Evolutionary conservation across 2,329 filamentous ascomycete genomes (phyloP).

Genomic region (Fusarium brevicatenulatum): DNA sequence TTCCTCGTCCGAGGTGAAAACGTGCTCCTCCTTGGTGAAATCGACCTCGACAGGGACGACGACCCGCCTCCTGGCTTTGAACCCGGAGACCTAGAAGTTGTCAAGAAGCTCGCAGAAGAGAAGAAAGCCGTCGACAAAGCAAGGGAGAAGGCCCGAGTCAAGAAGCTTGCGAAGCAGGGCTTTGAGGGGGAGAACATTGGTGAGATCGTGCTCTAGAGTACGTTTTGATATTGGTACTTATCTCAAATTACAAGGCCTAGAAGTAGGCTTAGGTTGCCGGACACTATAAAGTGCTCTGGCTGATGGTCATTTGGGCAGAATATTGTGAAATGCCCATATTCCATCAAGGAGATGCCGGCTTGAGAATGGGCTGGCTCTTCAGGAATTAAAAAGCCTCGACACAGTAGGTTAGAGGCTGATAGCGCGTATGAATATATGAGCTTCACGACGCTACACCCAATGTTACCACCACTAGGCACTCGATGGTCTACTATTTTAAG

Average conservation of each 20-base stretch:
- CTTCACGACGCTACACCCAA: constrained; percentile 3
- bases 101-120: constrained; percentile 78
- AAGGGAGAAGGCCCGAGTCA: constrained; percentile 76
- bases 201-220: constrained; percentile 71
- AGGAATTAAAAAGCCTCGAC: constrained; percentile 10
- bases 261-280: not conserved
- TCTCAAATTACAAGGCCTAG: constrained; percentile 9
- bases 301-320: constrained; percentile 59
- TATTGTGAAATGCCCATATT: constrained; percentile 70
- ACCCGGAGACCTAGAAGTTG: constrained; percentile 72
- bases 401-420: constrained; percentile 26
- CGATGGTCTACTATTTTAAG: not conserved
- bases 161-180: constrained; percentile 79
- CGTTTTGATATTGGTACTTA: constrained; percentile 5
- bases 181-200: constrained; percentile 89
- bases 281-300: constrained; percentile 28
- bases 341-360: constrained; percentile 14
- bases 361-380: constrained; percentile 7
- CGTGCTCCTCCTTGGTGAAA: constrained; percentile 93
- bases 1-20: constrained; percentile 97
- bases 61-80: constrained; percentile 79
- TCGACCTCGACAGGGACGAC: constrained; percentile 96
- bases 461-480: not conserved
- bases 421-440: constrained; percentile 34
- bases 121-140: constrained; percentile 75